These are phyloP conservation scores for Hypholoma fasciculare DNA, from an alignment of 768 basidiomycete species.

Conservation along the genomic window DNA sequence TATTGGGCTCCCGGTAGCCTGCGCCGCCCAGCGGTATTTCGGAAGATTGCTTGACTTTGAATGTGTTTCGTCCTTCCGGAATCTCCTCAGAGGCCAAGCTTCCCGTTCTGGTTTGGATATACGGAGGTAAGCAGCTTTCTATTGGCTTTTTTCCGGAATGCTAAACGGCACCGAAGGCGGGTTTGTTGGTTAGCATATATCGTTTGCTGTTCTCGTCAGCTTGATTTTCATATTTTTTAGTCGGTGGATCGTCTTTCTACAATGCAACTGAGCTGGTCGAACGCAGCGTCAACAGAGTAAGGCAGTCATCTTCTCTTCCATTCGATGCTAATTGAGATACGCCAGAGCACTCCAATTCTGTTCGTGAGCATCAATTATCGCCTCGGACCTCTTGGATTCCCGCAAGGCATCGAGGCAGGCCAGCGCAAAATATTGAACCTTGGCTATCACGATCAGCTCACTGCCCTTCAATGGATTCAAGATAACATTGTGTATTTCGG, in stretches of 20 bases:
- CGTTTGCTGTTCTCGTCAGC: not conserved
- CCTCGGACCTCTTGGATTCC: conserved; percentile 43
- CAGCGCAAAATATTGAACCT: conserved; percentile 31
- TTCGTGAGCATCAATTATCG: conserved; percentile 38
- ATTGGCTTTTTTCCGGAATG: not conserved
- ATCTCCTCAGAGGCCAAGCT: conserved; percentile 20
- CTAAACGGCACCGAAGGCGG: conserved; percentile 11
- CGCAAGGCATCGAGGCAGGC: conserved; percentile 32
- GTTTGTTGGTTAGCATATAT: not conserved
- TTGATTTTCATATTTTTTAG: not conserved
- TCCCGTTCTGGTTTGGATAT: conserved; percentile 30
- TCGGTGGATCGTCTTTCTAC: conserved; percentile 19
- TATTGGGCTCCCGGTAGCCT: not conserved
- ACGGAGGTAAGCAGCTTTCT: conserved; percentile 6
- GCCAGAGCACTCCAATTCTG: conserved; percentile 38
- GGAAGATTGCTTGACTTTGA: conserved; percentile 60
- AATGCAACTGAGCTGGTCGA: conserved; percentile 30
- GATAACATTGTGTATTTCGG: conserved; percentile 57
- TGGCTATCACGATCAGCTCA: conserved; percentile 43
- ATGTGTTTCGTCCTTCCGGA: conserved; percentile 51
- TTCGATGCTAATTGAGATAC: not conserved
- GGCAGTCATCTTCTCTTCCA: not conserved
- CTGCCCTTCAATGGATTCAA: conserved; percentile 53
- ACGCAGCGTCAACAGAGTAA: conserved; percentile 28
- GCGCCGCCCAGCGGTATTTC: conserved; percentile 35